phyloP scores from a whole-genome alignment of 1,284 basidiomycete genomes.

The Chalciporus piperatoides region DNA sequence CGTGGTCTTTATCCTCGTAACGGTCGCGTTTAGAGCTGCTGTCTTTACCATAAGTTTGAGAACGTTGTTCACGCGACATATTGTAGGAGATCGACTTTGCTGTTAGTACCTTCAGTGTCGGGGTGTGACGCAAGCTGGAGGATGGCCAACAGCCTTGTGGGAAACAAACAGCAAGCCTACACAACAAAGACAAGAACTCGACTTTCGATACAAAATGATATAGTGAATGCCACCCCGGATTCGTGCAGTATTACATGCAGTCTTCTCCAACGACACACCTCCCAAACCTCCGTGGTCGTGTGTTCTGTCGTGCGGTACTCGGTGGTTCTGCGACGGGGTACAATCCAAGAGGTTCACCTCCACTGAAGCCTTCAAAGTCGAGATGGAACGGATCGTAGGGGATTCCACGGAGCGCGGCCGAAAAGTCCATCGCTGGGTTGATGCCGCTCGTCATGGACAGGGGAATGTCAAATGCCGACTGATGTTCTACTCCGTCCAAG shows the following conservation, averaged over 20 bases:
- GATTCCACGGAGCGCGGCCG: slow-evolving; percentile 1
- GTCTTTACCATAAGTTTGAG: slow-evolving; percentile 6
- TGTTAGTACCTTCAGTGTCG: neutral
- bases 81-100: neutral
- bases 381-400: slow-evolving; percentile 23
- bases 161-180: neutral
- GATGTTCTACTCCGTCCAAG: neutral
- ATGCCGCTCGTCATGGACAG: neutral
- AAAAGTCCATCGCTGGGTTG: neutral
- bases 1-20: slow-evolving; percentile 6
- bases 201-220: neutral
- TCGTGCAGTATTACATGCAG: slow-evolving; percentile 11
- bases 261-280: slow-evolving; percentile 15
- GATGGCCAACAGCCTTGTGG: neutral
- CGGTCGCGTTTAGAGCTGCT: slow-evolving; percentile 13
- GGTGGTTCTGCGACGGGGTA: slow-evolving; percentile 12
- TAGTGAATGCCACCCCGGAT: neutral
- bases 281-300: slow-evolving; percentile 20
- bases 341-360: neutral
- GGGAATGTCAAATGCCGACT: neutral
- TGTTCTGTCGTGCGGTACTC: slow-evolving; percentile 1
- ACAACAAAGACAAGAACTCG: neutral
- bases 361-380: slow-evolving; percentile 9
- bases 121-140: neutral
- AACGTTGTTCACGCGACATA: slow-evolving; percentile 21